Percentiles rank a stretch among this genome's conserved stretches.
Conservation (phyloP, 148 eudicot genomes). For the Rhododendron simsii region DNA sequence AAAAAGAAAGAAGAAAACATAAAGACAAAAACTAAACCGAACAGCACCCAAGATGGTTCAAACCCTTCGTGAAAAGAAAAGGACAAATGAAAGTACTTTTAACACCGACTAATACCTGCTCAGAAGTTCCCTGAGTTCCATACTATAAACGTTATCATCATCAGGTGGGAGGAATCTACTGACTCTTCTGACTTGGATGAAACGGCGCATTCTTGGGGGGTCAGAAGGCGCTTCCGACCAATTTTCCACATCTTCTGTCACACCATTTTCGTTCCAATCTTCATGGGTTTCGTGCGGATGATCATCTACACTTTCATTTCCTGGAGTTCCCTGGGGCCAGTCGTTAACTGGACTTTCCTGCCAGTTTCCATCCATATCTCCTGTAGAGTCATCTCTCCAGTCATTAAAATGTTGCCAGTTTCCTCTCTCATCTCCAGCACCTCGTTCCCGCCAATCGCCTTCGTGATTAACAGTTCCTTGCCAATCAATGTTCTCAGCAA, state of each 20-base stretch:
- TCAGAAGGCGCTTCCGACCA: conserved; percentile 63
- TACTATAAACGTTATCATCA: conserved; percentile 92
- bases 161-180: conserved; percentile 87
- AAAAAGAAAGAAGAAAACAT: not conserved
- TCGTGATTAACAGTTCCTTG: conserved; percentile 36
- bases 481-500: conserved; percentile 31
- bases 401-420: conserved; percentile 45
- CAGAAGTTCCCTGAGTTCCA: conserved; percentile 97
- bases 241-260: conserved; percentile 43
- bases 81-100: not conserved
- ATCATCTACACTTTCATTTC: conserved; percentile 36
- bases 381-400: conserved; percentile 45
- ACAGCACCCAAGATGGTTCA: not conserved
- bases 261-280: conserved; percentile 51
- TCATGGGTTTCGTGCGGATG: conserved; percentile 37
- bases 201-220: conserved; percentile 51
- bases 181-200: conserved; percentile 51
- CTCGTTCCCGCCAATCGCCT: conserved; percentile 44
- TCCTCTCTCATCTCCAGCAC: conserved; percentile 44
- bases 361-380: conserved; percentile 38
- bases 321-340: conserved; percentile 43
- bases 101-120: conserved; percentile 53
- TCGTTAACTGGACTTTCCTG: conserved; percentile 38
- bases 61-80: not conserved
- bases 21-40: not conserved